Evolutionary conservation across 2,329 filamentous ascomycete genomes (phyloP).

Genomic region (Calonectria naviculata): DNA sequence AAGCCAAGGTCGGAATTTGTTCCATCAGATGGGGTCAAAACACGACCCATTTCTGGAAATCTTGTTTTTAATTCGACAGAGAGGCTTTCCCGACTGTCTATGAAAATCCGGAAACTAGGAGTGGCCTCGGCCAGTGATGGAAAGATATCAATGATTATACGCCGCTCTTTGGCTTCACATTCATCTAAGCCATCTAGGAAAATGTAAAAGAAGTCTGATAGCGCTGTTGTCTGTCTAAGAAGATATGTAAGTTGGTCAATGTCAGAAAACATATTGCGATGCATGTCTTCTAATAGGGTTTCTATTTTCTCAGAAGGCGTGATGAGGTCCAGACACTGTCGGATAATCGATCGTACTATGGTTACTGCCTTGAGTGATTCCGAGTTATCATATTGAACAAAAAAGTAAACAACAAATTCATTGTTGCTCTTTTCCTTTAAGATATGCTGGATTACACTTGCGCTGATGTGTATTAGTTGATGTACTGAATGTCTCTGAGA

Average conservation of each 20-base stretch:
- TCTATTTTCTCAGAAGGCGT: neutral
- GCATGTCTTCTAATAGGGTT: neutral
- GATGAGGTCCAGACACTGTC: conserved; percentile 15
- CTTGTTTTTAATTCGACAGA: conserved; percentile 20
- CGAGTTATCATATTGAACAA: conserved; percentile 18
- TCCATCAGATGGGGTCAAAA: conserved; percentile 7
- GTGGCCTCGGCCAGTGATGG: neutral
- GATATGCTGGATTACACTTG: conserved; percentile 26
- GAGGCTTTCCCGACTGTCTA: conserved; percentile 42
- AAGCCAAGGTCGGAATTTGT: conserved; percentile 17
- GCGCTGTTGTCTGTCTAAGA: conserved; percentile 1
- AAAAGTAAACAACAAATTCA: conserved; percentile 24
- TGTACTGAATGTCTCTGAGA: neutral
- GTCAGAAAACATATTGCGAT: neutral
- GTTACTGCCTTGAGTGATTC: conserved; percentile 26
- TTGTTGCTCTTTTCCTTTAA: neutral
- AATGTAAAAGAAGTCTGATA: conserved; percentile 31
- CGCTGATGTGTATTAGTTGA: neutral
- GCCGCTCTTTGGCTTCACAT: conserved; percentile 38
- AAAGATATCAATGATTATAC: neutral
- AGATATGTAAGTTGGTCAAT: neutral
- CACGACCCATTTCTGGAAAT: conserved; percentile 1
- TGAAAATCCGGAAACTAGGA: conserved; percentile 35
- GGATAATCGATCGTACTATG: conserved; percentile 28
- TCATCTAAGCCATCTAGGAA: conserved; percentile 50